A percentile compares a stretch with the other conserved stretches of the same genome.
Conservation (phyloP, 257 asterid species). For the Perilla frutescens region DNA sequence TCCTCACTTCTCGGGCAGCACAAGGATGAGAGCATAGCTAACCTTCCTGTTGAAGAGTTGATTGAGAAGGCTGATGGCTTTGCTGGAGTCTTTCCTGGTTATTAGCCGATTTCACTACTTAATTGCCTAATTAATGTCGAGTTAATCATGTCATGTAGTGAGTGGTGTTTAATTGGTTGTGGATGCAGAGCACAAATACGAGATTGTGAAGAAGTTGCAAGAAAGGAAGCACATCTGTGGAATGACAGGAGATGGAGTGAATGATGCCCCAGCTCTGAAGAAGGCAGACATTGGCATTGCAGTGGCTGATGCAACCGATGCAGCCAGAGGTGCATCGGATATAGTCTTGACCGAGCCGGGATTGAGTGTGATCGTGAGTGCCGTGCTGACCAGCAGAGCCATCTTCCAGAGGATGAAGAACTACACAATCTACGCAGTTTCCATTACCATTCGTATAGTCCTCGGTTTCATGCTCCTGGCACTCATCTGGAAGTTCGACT, state of each 20-base stretch:
- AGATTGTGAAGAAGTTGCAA: conserved; percentile 64
- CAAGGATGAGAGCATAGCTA: conserved; percentile 55
- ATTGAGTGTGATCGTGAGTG: conserved; percentile 58
- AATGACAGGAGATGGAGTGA: conserved; percentile 72
- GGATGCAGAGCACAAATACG: conserved; percentile 58
- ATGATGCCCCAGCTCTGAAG: conserved; percentile 66
- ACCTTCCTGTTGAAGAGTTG: conserved; percentile 53
- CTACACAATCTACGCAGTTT: conserved; percentile 69
- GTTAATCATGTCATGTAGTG: too few species aligned
- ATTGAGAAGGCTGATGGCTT: conserved; percentile 69
- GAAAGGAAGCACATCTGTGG: conserved; percentile 63
- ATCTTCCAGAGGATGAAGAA: conserved; percentile 73
- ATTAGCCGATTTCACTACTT: too few species aligned
- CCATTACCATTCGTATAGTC: conserved; percentile 66
- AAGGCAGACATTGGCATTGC: conserved; percentile 69
- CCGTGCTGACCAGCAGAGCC: conserved; percentile 61
- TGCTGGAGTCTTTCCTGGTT: conserved; percentile 70
- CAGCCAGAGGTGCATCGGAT: conserved; percentile 61
- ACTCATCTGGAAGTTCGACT: conserved; percentile 68
- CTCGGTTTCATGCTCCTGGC: conserved; percentile 68
- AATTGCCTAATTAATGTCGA: too few species aligned
- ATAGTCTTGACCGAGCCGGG: conserved; percentile 66
- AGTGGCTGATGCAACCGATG: conserved; percentile 69
- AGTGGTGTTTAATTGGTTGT: not conserved
- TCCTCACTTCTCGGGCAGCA: conserved; percentile 66